Base-by-base conservation (phyloP, 352 stramenopile species). In the Blastocystis sp. region DNA sequence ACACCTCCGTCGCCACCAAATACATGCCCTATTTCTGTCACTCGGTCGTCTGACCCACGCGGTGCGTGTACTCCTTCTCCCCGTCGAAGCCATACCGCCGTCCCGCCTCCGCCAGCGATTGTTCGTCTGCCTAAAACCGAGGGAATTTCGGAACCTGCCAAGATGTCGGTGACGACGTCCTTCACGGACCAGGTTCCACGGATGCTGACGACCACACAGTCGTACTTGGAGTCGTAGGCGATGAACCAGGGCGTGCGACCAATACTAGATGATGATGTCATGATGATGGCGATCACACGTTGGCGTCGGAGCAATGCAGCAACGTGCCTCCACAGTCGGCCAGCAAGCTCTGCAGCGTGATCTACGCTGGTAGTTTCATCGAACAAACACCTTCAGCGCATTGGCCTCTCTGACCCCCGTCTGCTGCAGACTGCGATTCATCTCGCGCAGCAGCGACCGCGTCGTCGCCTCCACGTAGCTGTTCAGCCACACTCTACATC, bases 231-330 rank as follows among this genome's bases (percentile, higher is more conserved):
- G 38, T 78, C 67, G 49, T 78, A 78, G 2, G 67, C 67, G 38
- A 78, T 78, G 49, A 78, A 78, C 67, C 67, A 78, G 0, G 67
- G 67, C 3, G 67, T 78, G 24, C 67, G 36, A n/a, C 67, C 67
- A 32, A 78, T 40, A 32, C 67, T 78, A 78, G 36, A 40, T 4
- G 29, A 46, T 38, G 16, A n/a, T 36, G 16, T 16, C 2, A 46
- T 9, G 14, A 40, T n/a, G 9, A 36, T 57, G 6, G n/a, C 21
- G n/a, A 36, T 29, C 46, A 76, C 67, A 78, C 9, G 34, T 78
- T 78, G 27, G 42, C 38, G 38, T 78, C 67, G 6, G 67, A 57
- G n/a, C 67, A 78, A 46, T 78, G 57, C 21, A 78, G 56, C 27
- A 78, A 21, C 6, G 27, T 18, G 0, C 67, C 67, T 32, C 67